A percentile compares a stretch with the other conserved stretches of the same genome.
Evolutionary conservation across 148 eudicot genomes (phyloP).

Genomic region (Vaccinium myrtillus): DNA sequence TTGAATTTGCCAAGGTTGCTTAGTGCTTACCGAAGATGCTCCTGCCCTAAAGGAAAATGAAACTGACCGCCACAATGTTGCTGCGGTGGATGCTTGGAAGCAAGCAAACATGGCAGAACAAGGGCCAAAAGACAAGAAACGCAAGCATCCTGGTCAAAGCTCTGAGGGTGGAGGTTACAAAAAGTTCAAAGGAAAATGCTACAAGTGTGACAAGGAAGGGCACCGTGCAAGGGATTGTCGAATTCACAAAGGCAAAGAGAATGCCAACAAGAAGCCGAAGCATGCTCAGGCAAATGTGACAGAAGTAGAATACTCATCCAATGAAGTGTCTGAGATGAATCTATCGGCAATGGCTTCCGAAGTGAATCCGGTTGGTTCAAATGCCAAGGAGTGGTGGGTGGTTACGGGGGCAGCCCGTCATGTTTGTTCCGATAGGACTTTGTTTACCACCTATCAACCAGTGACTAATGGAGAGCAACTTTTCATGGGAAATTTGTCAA

Average conservation of each 20-base stretch:
- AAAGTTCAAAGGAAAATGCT: not conserved
- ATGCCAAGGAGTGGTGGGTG: not conserved
- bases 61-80: not conserved
- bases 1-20: not conserved
- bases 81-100: not conserved
- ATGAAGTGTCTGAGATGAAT: not conserved
- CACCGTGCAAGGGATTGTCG: not conserved
- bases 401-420: not conserved
- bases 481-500: not conserved
- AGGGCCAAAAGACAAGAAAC: not conserved
- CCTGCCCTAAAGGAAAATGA: not conserved
- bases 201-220: not conserved
- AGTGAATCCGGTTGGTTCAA: not conserved
- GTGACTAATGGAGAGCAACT: not conserved
- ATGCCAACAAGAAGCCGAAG: not conserved
- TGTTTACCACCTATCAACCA: not conserved
- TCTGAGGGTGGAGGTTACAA: not conserved
- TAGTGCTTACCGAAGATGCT: not conserved
- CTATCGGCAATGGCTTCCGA: not conserved
- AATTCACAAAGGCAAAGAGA: not conserved
- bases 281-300: not conserved
- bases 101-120: not conserved
- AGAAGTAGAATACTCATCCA: not conserved
- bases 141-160: not conserved
- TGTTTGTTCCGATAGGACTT: not conserved